Evolutionary conservation across 768 basidiomycete genomes (phyloP).

Genomic region (Mycena latifolia): DNA sequence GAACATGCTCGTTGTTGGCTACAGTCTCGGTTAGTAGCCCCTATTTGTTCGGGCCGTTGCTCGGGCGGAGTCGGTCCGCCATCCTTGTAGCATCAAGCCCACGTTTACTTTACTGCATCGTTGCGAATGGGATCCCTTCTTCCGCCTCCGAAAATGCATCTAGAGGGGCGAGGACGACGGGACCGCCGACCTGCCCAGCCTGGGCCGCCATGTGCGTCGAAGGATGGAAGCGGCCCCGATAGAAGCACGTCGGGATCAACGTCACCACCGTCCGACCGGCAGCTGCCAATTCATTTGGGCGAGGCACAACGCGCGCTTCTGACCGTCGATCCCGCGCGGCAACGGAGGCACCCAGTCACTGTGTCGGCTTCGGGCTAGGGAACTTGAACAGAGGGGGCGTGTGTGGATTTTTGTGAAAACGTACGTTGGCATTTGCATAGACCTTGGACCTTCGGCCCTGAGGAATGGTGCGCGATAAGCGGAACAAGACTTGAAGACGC

Average conservation of each 20-base stretch:
- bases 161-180: constrained; percentile 93
- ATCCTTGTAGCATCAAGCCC: no score
- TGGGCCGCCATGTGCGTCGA: constrained; percentile 97
- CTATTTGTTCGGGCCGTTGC: no score
- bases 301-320: constrained; percentile 11
- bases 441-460: no score
- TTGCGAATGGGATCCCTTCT: no score
- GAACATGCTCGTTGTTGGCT: no score
- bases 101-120: no score
- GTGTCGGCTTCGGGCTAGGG: background rate
- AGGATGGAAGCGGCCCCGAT: constrained; percentile 52
- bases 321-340: constrained; percentile 77
- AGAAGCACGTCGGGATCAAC: constrained; percentile 30
- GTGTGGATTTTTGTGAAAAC: background rate
- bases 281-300: constrained; percentile 10
- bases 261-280: constrained; percentile 19
- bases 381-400: background rate
- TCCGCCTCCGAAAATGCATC: constrained; percentile 88
- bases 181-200: constrained; percentile 85
- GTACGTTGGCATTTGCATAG: no score
- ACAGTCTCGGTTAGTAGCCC: no score
- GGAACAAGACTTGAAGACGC: no score
- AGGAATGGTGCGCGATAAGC: no score
- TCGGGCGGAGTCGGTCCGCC: no score
- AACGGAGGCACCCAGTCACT: constrained; percentile 43